Evolutionary conservation across 2,329 filamentous ascomycete genomes (phyloP).

Genomic region (Albifimbria verrucaria): DNA sequence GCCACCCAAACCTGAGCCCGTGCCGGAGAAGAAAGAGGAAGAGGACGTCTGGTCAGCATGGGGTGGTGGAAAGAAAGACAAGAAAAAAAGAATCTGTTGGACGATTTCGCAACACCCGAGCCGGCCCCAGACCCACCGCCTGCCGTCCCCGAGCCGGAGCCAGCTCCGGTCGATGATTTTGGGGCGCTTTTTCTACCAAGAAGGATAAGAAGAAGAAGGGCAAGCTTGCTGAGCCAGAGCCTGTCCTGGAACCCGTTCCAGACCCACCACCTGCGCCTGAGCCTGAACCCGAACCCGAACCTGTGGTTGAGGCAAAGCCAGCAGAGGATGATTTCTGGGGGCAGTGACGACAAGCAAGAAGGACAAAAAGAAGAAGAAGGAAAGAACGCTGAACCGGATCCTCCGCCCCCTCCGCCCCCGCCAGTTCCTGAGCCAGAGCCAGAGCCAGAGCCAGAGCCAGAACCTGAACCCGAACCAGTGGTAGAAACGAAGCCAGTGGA

Average conservation of each 20-base stretch:
- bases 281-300: conserved; percentile 11
- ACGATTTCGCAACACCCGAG: conserved; percentile 18
- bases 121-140: not conserved
- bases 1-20: conserved; percentile 16
- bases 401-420: conserved; percentile 1
- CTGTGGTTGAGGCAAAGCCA: conserved; percentile 1
- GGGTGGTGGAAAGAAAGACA: conserved; percentile 28
- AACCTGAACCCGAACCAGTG: conserved; percentile 4
- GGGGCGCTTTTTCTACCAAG: conserved; percentile 20
- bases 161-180: conserved; percentile 17
- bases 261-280: conserved; percentile 23
- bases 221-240: conserved; percentile 18
- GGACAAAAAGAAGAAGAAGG: conserved; percentile 24
- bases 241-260: conserved; percentile 1
- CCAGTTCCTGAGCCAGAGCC: conserved; percentile 14
- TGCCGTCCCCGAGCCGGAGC: conserved; percentile 13
- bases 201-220: conserved; percentile 30
- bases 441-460: not conserved
- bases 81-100: conserved; percentile 24
- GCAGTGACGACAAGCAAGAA: conserved; percentile 26
- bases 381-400: not conserved
- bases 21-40: conserved; percentile 22
- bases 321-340: conserved; percentile 21
- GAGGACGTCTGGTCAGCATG: conserved; percentile 29
- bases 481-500: conserved; percentile 8